A percentile compares a stretch with the other conserved stretches of the same genome.
These are phyloP conservation scores for Suillus hirtellus DNA, from an alignment of 768 basidiomycete species.

Conservation along the genomic window DNA sequence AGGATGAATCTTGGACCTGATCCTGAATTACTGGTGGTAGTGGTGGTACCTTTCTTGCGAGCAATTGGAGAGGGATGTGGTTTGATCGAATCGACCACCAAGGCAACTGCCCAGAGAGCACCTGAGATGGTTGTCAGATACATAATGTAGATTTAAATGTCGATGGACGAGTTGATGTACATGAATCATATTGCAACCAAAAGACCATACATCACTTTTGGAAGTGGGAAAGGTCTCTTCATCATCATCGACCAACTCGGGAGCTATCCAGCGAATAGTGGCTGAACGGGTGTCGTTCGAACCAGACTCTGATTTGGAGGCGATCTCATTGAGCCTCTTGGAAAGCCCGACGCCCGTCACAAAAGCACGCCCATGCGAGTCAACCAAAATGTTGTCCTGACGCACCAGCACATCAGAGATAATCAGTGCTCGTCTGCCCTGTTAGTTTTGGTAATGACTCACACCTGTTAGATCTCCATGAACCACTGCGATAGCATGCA, in stretches of 20 bases:
- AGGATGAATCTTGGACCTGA: background rate
- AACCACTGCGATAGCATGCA: constrained; percentile 7
- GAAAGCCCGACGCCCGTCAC: constrained; percentile 48
- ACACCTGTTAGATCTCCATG: constrained; percentile 12
- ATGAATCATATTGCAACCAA: constrained; percentile 6
- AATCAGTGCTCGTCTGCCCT: no score
- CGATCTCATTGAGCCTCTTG: constrained; percentile 22
- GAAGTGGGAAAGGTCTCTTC: background rate
- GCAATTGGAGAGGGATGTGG: background rate
- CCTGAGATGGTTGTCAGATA: background rate
- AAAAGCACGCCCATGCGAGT: constrained; percentile 38
- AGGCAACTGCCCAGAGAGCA: constrained; percentile 10
- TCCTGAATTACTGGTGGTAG: background rate
- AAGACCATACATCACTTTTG: constrained; percentile 5
- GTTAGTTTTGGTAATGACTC: background rate
- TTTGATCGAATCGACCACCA: background rate
- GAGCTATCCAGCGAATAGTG: constrained; percentile 5
- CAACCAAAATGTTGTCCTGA: constrained; percentile 44
- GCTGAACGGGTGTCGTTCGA: constrained; percentile 14
- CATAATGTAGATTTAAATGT: background rate
- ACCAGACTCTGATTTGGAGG: background rate
- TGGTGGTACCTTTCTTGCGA: background rate
- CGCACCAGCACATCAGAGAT: background rate
- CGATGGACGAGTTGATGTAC: background rate
- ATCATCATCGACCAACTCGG: background rate